Evolutionary conservation across 192 early-diverging fungal species (phyloP).

Genomic region (Entomortierella parvispora): DNA sequence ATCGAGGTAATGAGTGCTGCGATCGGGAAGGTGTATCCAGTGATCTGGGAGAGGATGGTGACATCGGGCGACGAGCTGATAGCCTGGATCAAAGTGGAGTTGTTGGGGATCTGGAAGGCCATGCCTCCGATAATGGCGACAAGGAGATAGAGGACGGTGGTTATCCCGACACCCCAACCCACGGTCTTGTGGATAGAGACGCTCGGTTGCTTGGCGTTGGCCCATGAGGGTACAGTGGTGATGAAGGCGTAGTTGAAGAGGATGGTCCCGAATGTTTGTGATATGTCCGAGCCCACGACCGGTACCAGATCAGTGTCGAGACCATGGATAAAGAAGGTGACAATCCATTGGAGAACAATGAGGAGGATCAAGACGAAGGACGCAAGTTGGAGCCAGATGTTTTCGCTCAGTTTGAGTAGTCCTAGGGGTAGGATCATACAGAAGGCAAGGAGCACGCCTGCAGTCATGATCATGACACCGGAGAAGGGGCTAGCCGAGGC

Average conservation of each 20-base stretch:
- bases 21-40: conserved; percentile 64
- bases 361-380: conserved; percentile 64
- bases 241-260: conserved; percentile 80
- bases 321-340: conserved; percentile 65
- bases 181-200: conserved; percentile 71
- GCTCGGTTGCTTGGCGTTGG: conserved; percentile 67
- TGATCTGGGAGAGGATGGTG: conserved; percentile 51
- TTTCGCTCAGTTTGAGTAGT: conserved; percentile 71
- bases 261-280: conserved; percentile 68
- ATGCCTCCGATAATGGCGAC: conserved; percentile 62
- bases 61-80: conserved; percentile 30
- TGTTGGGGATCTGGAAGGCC: conserved; percentile 52
- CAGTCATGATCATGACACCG: conserved; percentile 68
- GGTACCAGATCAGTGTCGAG: conserved; percentile 59
- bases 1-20: conserved; percentile 72
- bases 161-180: conserved; percentile 59
- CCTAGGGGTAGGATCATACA: conserved; percentile 69
- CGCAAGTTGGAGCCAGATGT: conserved; percentile 73
- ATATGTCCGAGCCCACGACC: conserved; percentile 58
- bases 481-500: conserved; percentile 64
- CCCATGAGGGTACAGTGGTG: conserved; percentile 73
- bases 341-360: conserved; percentile 66
- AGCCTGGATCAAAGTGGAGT: conserved; percentile 56
- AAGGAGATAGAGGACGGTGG: conserved; percentile 65
- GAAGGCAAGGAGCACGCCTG: conserved; percentile 63